Evolutionary conservation across 441 rosid genomes (phyloP).

Genomic region (Jatropha multifida): DNA sequence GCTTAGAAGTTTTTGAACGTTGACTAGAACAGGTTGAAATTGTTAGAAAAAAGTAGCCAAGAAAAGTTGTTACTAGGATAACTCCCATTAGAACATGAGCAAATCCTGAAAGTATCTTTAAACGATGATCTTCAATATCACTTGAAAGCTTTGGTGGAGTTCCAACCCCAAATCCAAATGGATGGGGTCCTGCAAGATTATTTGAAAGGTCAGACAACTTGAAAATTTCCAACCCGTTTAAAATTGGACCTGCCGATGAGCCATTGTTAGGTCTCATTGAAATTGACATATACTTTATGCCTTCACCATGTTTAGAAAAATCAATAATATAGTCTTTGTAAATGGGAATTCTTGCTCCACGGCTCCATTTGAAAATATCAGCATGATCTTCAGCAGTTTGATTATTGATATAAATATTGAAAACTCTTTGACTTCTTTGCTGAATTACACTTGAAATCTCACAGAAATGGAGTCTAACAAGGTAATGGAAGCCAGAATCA

Average conservation of each 20-base stretch:
- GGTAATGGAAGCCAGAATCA: conserved; percentile 67
- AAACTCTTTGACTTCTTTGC: conserved; percentile 52
- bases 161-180: conserved; percentile 9
- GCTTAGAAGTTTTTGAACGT: conserved; percentile 42
- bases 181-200: conserved; percentile 32
- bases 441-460: conserved; percentile 44
- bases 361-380: conserved; percentile 50
- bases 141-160: background rate
- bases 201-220: conserved; percentile 24
- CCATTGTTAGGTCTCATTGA: background rate
- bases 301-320: conserved; percentile 24
- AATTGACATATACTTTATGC: background rate
- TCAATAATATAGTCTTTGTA: conserved; percentile 54
- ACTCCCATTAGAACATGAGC: background rate
- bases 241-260: conserved; percentile 14
- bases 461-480: conserved; percentile 82
- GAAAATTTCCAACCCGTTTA: conserved; percentile 39
- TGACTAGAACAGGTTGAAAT: background rate
- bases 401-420: conserved; percentile 47
- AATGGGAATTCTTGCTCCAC: conserved; percentile 36
- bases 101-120: background rate
- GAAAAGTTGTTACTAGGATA: background rate
- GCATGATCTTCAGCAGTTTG: conserved; percentile 49
- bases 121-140: background rate
- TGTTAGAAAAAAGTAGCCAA: background rate